Base-by-base conservation (phyloP, 768 basidiomycete species). In the Suillus decipiens region DNA sequence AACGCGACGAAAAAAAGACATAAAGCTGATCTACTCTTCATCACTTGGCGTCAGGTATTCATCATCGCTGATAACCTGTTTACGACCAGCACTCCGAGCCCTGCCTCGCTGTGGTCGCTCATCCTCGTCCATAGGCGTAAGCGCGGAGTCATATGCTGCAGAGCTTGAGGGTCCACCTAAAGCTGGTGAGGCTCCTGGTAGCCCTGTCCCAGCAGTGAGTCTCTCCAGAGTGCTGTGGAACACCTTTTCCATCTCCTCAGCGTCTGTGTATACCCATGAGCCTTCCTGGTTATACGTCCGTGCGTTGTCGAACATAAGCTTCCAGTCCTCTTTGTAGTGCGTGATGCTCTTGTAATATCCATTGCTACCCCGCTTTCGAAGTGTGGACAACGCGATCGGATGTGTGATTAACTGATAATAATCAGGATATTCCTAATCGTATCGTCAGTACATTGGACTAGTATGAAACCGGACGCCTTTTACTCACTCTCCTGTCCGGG, bases 251-350 rank as follows among this genome's bases (percentile, higher is more conserved):
- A 96, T 93, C 79, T 94, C 92, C 56, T 93, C 91, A 9, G 96
- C 95, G 65, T 96, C 94, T 64, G 91, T 82, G 76, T 95, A 96
- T 42, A 97, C 95, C 91, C 93, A 94, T 0, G 94, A 96, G 1
- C 91, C 94, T 76, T 96, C 94, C 75, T 91, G 89, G 74, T 98
- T 98, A 81, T 94, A 99, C 50, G 87, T 91, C 69, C 92, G 84
- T 5, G 96, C 96, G 70, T 99, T 99, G 75, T 86, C 84, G 76
- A 96, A 98, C 90, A 99, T 95, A 61, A 95, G 83, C 67, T 84
- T 84, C 87, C 90, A 94, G 74, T 96, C 94, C 53, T 86, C 85
- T 62, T 84, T 81, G 78, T 88, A 95, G 62, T 84, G 80, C 39
- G 83, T 78, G 41, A 95, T 85, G 43, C 77, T 86, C 80, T 93